Evolutionary conservation across 768 basidiomycete species (phyloP).

Genomic region (Cystofilobasidium ferigula): DNA sequence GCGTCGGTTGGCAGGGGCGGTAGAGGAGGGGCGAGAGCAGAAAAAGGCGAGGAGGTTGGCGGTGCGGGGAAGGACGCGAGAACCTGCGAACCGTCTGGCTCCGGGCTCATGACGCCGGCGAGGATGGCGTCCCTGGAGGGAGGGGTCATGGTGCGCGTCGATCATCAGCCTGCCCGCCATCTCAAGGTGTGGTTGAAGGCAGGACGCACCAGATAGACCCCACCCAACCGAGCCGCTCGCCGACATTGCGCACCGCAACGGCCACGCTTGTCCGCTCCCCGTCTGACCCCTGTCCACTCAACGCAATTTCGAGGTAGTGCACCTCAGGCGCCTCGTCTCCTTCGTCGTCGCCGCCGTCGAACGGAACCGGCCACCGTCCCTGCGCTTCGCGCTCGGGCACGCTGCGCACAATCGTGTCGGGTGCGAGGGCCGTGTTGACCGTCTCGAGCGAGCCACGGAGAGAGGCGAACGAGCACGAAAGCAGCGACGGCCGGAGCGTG

Average conservation of each 20-base stretch:
- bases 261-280: constrained; percentile 2
- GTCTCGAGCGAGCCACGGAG: constrained; percentile 6
- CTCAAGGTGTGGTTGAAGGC: too few relatives aligned
- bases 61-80: background rate
- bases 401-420: constrained; percentile 7
- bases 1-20: background rate
- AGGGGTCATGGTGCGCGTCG: too few relatives aligned
- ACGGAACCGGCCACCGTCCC: constrained; percentile 12
- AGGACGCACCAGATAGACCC: constrained; percentile 18
- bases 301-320: constrained; percentile 22
- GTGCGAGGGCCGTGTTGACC: background rate
- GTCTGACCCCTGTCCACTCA: background rate
- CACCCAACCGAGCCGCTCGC: constrained; percentile 24
- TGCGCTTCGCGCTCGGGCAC: constrained; percentile 23
- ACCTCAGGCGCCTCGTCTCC: constrained; percentile 16
- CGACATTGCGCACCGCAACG: constrained; percentile 16
- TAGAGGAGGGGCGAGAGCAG: background rate
- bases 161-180: too few relatives aligned
- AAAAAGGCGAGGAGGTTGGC: background rate
- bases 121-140: constrained; percentile 24
- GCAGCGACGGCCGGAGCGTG: constrained; percentile 2
- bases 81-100: background rate
- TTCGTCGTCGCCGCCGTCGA: constrained; percentile 2
- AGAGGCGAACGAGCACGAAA: constrained; percentile 1
- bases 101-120: constrained; percentile 5